Base-by-base conservation (phyloP, 2,329 filamentous ascomycete species). In the Sclerotinia trifoliorum region DNA sequence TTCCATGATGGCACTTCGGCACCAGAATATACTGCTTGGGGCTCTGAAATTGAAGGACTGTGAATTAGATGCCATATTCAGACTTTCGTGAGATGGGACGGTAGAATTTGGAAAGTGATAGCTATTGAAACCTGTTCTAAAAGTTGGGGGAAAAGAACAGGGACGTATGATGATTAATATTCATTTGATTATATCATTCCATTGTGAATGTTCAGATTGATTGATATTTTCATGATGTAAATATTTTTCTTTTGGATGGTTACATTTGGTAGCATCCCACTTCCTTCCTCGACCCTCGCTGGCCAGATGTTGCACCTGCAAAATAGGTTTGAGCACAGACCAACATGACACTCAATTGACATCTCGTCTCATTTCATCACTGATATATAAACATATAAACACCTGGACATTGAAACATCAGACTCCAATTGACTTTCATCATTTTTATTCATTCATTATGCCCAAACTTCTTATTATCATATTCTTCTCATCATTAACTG, bases 311-410 rank as follows among this genome's bases (percentile, higher is more conserved):
- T 48, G 46, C 19, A 15, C 46, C 15, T 56, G 54, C 54, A 19
- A 56, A 56, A 29, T 56, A 39, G 54, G 29, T 39, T 61, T 35
- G 13, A 1, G 58, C 58, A 62, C 44, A 7, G 58, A 62, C 29
- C 58, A 35, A 42, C 39, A 42, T 17, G 39, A 42, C 13, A 2
- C 39, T 32, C 13, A 10, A 6, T 32, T 48, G 26, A 48, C 39
- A 61, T 29, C 2, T 7, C 5, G 4, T 26, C n/a, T 24, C 58
- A 62, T 24, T 35, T 26, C 44, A 57, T 57, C 55, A 57, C 39
- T 19, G 21, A 62, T 5, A 35, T 10, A 35, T 35, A 35, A 6
- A 35, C 4, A 6, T 49, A 13, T 26, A 32, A 35, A 61, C 19
- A 55, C 26, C 26, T 42, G 13, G 5, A 10, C 39, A 49, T 61